A percentile compares a stretch with the other conserved stretches of the same genome.
Conservation (phyloP, 2,329 filamentous ascomycete species). For the Fusarium humuli region DNA sequence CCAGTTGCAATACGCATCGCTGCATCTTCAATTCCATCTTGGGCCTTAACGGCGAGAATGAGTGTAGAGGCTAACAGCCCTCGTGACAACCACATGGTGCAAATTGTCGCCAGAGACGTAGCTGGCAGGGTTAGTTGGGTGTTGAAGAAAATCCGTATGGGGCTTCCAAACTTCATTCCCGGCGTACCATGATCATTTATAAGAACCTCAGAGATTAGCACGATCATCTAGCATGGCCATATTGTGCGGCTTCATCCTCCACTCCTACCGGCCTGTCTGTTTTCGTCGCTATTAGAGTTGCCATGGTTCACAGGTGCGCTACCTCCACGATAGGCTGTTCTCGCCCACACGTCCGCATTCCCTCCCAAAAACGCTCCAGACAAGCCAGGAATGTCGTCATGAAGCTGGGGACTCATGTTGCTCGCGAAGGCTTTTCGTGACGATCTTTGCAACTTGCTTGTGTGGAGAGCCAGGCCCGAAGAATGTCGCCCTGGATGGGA, state of each 20-base stretch:
- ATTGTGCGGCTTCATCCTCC: conserved; percentile 22
- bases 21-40: conserved; percentile 28
- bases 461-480: conserved; percentile 23
- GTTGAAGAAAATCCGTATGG: conserved; percentile 15
- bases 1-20: conserved; percentile 22
- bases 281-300: conserved; percentile 36
- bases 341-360: conserved; percentile 34
- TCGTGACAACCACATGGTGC: conserved; percentile 39
- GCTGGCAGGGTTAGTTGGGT: conserved; percentile 17
- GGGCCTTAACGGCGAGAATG: conserved; percentile 29
- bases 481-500: conserved; percentile 30
- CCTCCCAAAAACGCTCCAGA: conserved; percentile 21
- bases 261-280: conserved; percentile 17
- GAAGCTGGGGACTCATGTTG: conserved; percentile 9
- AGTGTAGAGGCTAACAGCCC: conserved; percentile 37
- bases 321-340: conserved; percentile 20
- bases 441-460: conserved; percentile 7
- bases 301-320: conserved; percentile 12
- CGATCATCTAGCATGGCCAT: neutral
- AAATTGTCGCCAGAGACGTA: conserved; percentile 31
- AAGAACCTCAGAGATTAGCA: conserved; percentile 6
- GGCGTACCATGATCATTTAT: conserved; percentile 23
- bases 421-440: neutral
- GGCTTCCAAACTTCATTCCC: neutral
- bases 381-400: conserved; percentile 33